Conservation (phyloP, 2,329 filamentous ascomycete genomes). For the Dactylellina haptotyla region DNA sequence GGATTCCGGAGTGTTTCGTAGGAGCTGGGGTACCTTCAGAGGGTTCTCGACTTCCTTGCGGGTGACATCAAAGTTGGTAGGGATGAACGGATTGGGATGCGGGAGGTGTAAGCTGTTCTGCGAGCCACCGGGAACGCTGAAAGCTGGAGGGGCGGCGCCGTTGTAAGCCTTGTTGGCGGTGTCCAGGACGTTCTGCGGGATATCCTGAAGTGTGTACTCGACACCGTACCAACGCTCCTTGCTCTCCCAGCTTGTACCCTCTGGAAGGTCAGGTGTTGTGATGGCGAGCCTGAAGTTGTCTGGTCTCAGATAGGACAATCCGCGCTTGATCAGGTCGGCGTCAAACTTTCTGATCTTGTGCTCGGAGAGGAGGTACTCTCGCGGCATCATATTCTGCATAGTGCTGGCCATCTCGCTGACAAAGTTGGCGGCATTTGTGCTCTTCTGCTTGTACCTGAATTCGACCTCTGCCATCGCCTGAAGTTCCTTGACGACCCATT, state of each 20-base stretch:
- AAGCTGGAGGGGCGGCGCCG: conserved; percentile 30
- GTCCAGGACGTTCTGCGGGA: conserved; percentile 77
- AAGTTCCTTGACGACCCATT: conserved; percentile 95
- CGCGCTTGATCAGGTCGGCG: conserved; percentile 76
- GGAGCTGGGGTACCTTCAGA: conserved; percentile 77
- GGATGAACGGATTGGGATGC: conserved; percentile 94
- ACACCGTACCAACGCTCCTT: conserved; percentile 99
- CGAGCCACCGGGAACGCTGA: conserved; percentile 62
- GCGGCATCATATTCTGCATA: conserved; percentile 90
- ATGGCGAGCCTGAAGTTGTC: conserved; percentile 90
- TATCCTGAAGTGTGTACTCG: conserved; percentile 84
- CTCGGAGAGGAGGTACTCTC: conserved; percentile 87
- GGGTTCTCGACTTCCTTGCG: conserved; percentile 88
- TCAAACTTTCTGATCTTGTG: conserved; percentile 82
- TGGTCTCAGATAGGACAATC: conserved; percentile 77
- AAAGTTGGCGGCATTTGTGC: conserved; percentile 80
- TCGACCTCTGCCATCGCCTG: conserved; percentile 90
- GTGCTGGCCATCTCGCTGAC: conserved; percentile 83
- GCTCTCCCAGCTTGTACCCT: conserved; percentile 74
- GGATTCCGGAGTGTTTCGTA: conserved; percentile 82
- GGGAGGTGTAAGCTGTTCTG: conserved; percentile 81
- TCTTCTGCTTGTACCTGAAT: conserved; percentile 95
- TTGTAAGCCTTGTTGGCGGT: conserved; percentile 62
- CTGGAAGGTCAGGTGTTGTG: conserved; percentile 81
- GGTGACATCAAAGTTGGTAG: conserved; percentile 89